phyloP scores from a whole-genome alignment of 352 stramenopile genomes.

The Phytopythium boreale region DNA sequence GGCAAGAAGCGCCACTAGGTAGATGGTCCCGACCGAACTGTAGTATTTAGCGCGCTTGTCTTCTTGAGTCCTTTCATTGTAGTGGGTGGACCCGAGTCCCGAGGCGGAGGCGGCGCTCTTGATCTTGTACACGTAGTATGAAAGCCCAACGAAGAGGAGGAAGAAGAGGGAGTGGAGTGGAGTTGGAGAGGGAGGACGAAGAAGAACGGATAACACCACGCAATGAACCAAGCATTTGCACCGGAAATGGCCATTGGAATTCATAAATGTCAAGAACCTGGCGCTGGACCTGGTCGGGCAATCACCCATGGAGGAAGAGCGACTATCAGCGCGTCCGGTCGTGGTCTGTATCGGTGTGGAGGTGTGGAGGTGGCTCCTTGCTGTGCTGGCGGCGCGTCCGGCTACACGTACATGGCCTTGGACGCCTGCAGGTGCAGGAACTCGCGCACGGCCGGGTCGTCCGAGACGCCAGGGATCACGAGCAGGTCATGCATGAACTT shows the following conservation, averaged over 20 bases:
- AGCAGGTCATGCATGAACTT: constrained; percentile 61
- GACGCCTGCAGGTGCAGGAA: constrained; percentile 64
- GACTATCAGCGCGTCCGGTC: not conserved
- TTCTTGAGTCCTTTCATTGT: not conserved
- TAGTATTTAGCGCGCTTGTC: constrained; percentile 10
- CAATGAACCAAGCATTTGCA: not conserved
- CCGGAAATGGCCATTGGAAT: not conserved
- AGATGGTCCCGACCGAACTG: not conserved
- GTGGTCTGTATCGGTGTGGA: not conserved
- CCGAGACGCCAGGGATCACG: constrained; percentile 54
- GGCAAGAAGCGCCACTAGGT: constrained; percentile 45
- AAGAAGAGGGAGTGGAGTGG: not conserved
- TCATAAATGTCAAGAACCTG: not conserved
- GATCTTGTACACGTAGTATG: constrained; percentile 6
- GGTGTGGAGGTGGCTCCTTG: not conserved
- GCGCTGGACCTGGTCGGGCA: not conserved
- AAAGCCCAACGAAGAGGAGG: not conserved
- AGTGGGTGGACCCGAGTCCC: not conserved
- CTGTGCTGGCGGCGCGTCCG: not conserved
- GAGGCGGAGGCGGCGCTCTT: not conserved
- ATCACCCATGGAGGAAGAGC: not conserved
- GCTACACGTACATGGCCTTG: constrained; percentile 59
- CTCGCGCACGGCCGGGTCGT: constrained; percentile 49
- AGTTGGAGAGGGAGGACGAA: not conserved
- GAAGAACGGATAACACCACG: not conserved